Percentiles rank a stretch among this genome's conserved stretches.
phyloP scores from a whole-genome alignment of 495 filamentous ascomycete species.

The Penicillium bovifimosum region DNA sequence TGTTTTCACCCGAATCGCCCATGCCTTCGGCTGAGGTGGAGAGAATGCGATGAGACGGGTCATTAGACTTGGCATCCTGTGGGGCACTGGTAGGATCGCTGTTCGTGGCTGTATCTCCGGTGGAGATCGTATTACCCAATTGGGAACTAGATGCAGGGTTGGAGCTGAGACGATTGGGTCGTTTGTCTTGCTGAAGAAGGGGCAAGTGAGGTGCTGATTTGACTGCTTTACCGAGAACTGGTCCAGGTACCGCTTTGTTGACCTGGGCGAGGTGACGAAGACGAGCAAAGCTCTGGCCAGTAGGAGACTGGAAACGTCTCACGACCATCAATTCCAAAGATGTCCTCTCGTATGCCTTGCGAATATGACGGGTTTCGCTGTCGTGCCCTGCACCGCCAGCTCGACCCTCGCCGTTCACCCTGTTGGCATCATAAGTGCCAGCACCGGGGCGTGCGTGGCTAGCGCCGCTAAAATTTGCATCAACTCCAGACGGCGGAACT shows the following conservation, averaged over 20 bases:
- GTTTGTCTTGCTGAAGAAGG: constrained; percentile 25
- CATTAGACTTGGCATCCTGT: constrained; percentile 22
- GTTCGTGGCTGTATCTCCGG: constrained; percentile 25
- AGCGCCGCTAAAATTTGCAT: constrained; percentile 28
- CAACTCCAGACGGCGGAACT: constrained; percentile 30
- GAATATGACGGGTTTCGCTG: constrained; percentile 37
- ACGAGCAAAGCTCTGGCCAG: constrained; percentile 38
- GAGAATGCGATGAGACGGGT: constrained; percentile 37
- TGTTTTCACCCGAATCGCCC: constrained; percentile 19
- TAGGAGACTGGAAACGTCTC: constrained; percentile 41
- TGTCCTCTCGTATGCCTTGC: constrained; percentile 43
- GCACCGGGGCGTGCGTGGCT: constrained; percentile 22
- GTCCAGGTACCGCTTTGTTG: constrained; percentile 16
- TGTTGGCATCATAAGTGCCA: constrained; percentile 29
- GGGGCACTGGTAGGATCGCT: constrained; percentile 28
- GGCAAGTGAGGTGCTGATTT: constrained; percentile 39
- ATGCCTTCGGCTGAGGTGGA: constrained; percentile 38
- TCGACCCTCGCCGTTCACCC: constrained; percentile 32
- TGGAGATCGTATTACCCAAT: constrained; percentile 20
- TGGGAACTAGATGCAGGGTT: constrained; percentile 25
- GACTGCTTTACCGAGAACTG: constrained; percentile 31
- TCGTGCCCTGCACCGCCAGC: constrained; percentile 29
- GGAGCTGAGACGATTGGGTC: constrained; percentile 14
- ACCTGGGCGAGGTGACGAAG: constrained; percentile 26
- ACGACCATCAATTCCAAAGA: constrained; percentile 41